Evolutionary conservation across 768 basidiomycete species (phyloP), one percentile per base, ranked within the genome.

Genomic region (Pisolithus albus): DNA sequence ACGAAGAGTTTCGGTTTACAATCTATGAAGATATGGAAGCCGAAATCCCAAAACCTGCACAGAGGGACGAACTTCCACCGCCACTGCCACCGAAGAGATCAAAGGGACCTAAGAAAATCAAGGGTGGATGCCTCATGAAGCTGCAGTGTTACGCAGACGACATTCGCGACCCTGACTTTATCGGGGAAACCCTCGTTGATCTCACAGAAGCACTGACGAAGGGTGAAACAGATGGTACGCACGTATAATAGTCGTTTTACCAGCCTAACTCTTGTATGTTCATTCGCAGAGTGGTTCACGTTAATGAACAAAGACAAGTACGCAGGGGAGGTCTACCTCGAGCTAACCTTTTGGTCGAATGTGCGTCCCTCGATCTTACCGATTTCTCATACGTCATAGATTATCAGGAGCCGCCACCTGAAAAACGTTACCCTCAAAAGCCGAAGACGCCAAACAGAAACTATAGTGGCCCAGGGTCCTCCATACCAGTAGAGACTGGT

Each of bases 341-440:
- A 99, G 65, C 68, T 98, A 61, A 99, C 96, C 0, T 98, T 95
- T 72, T 99, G 90, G 84, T 93, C 93, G 9, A 91, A 92, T 64
- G 90, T 91, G 55, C 51, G 86, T 55, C 39, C 32, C 19, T 39
- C n/a, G n/a, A 7, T n/a, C 26, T 40, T 24, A 41, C 23, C n/a
- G 43, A 40, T 41, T 18, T 19, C 40, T n/a, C 39, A 38, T 54
- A n/a, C 52, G 56, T 43, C 57, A 47, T 26, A 42, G n/a, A 47
- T 50, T n/a, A 40, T 36, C 21, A 91, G 89, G 89, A 86, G 68
- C 82, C 84, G 34, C 75, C 84, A 5, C 90, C 88, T n/a, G 80
- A 80, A 58, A 89, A 86, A 69, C 86, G 81, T 57, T 54, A 67
- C 11, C 64, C 73, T 11, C 67, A 75, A 32, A 82, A 80, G 59